Base-by-base conservation (phyloP, 305 asterid genomes). In the Fraxinus velutina region DNA sequence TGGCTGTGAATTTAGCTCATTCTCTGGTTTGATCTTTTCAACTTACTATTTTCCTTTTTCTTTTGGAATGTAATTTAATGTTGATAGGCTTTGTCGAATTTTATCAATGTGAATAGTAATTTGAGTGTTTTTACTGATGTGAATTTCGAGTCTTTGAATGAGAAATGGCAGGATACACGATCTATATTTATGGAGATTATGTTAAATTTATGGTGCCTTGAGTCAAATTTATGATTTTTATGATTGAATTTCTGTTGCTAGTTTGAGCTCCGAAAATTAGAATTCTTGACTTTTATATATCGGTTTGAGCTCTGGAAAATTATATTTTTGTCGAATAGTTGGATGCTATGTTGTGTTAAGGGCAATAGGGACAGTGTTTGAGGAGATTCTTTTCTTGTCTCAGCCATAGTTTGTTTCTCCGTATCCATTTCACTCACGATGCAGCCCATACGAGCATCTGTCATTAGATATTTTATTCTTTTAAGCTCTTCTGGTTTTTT, bases 11-110 rank as follows among this genome's bases (percentile, higher is more conserved):
- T 74, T 24, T 19, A 37, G 70, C 24, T 42, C n/a, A 55, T 86
- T 66, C 33, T 80, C 82, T 81, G 83, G 73, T 83, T 78, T 76
- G 81, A 29, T 29, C 79, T 71, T 24, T 55, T 79, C 27, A 74
- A 62, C 80, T 78, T 73, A 30, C 75, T 83, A 0, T 66, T 50
- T 4, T 76, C 7, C n/a, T 8, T 21, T 68, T 4, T 50, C 7
- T 15, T 50, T 50, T 17, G 79, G 81, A 78, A 83, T 30, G 73
- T 7, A 29, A 57, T 30, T 68, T 10, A 22, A 15, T 10, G 75
- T 52, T 78, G 83, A 73, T 73, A 29, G 71, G 17, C 29, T 33
- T 44, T 50, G 55, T 64, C 5, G 6, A 73, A 1, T 47, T 76
- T 29, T 34, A 30, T 72, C 78, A 77, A 64, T 73, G 76, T 72